Evolutionary conservation across 2,329 filamentous ascomycete genomes (phyloP).

Genomic region (Lachnellula hyalina): DNA sequence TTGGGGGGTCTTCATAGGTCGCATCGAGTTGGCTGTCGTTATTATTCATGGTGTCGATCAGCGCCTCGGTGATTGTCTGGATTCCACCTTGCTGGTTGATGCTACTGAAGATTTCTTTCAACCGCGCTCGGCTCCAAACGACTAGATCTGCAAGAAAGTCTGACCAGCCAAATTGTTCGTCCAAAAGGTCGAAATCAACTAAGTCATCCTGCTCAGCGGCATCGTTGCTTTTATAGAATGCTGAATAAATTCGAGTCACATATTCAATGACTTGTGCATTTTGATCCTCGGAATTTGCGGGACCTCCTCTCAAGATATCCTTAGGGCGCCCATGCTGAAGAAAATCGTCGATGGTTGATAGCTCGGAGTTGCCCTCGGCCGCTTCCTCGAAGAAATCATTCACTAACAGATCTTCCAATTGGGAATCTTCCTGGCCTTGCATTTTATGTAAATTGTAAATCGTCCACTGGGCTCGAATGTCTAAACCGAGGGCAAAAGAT

Average conservation of each 20-base stretch:
- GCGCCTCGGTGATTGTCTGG: slow-evolving; percentile 26
- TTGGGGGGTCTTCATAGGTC: slow-evolving; percentile 8
- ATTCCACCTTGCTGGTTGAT: slow-evolving; percentile 41
- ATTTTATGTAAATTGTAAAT: slow-evolving; percentile 38
- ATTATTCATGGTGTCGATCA: slow-evolving; percentile 31
- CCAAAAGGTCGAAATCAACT: slow-evolving; percentile 40
- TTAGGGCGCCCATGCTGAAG: slow-evolving; percentile 31
- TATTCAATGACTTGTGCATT: slow-evolving; percentile 33
- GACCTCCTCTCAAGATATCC: slow-evolving; percentile 16
- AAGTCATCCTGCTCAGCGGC: slow-evolving; percentile 22
- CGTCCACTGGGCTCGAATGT: slow-evolving; percentile 50
- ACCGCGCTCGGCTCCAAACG: slow-evolving; percentile 41
- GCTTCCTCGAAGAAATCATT: slow-evolving; percentile 36
- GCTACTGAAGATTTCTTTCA: slow-evolving; percentile 39
- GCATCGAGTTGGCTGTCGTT: slow-evolving; percentile 24
- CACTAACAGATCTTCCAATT: slow-evolving; percentile 36
- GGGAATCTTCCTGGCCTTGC: slow-evolving; percentile 28
- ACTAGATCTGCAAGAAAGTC: slow-evolving; percentile 40
- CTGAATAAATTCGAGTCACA: slow-evolving; percentile 33
- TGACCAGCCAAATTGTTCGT: slow-evolving; percentile 43
- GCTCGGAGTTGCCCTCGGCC: slow-evolving; percentile 17
- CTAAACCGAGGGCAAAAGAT: slow-evolving; percentile 45
- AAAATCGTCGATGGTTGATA: slow-evolving; percentile 33
- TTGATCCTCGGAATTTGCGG: slow-evolving; percentile 29
- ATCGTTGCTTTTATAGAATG: slow-evolving; percentile 32